A percentile compares a stretch with the other conserved stretches of the same genome.
These are phyloP conservation scores for Ophiocordyceps polyrhachis-furcata DNA, from an alignment of 2,329 filamentous ascomycete genomes.

Conservation along the genomic window DNA sequence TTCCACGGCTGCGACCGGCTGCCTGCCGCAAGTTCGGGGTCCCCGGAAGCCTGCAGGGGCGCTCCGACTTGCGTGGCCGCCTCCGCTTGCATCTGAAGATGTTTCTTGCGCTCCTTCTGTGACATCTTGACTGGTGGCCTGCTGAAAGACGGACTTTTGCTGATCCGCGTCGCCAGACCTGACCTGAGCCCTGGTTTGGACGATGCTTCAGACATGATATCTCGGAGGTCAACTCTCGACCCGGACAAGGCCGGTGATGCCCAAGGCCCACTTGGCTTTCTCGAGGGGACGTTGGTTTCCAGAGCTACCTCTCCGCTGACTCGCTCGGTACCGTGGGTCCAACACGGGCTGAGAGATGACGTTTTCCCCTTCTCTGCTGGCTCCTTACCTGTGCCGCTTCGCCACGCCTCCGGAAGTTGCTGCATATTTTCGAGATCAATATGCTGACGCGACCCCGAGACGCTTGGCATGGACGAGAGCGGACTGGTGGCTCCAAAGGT, in stretches of 20 bases:
- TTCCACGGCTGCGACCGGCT: conserved; percentile 46
- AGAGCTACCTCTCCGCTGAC: not conserved
- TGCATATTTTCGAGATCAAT: conserved; percentile 11
- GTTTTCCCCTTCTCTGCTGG: not conserved
- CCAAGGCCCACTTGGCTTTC: conserved; percentile 26
- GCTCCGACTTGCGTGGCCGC: conserved; percentile 16
- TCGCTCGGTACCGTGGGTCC: not conserved
- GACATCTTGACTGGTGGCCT: conserved; percentile 46
- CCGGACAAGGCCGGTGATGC: conserved; percentile 30
- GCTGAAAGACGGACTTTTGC: conserved; percentile 18
- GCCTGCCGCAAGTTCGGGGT: conserved; percentile 17
- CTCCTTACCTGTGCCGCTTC: conserved; percentile 3
- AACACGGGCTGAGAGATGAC: not conserved
- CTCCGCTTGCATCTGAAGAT: conserved; percentile 48
- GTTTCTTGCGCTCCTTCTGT: conserved; percentile 80
- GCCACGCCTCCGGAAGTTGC: conserved; percentile 13
- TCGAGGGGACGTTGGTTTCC: not conserved
- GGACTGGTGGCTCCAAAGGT: conserved; percentile 12
- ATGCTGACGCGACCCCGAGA: conserved; percentile 6
- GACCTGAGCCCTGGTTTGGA: conserved; percentile 34
- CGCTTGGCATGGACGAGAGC: conserved; percentile 6
- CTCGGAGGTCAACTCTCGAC: conserved; percentile 52
- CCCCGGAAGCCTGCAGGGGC: conserved; percentile 21
- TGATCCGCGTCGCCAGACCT: conserved; percentile 31
- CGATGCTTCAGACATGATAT: conserved; percentile 50